phyloP scores from a whole-genome alignment of 2,329 filamentous ascomycete genomes.

The Ophiognomonia clavigignenti-juglandacearum region DNA sequence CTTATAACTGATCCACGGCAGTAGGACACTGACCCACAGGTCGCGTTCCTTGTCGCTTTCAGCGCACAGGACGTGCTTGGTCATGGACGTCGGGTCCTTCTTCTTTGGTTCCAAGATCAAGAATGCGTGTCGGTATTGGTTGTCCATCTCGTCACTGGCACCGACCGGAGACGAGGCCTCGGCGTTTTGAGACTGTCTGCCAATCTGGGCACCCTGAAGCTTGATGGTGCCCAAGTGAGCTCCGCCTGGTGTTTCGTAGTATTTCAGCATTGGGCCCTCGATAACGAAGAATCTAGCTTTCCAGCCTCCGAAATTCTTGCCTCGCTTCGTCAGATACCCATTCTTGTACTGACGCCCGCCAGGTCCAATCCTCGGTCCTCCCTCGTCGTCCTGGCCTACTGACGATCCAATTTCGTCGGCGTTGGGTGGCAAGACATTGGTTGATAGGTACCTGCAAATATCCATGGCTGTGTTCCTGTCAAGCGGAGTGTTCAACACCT shows the following conservation, averaged over 20 bases:
- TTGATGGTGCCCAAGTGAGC: slow-evolving; percentile 92
- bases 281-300: slow-evolving; percentile 71
- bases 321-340: slow-evolving; percentile 92
- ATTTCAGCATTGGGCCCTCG: slow-evolving; percentile 65
- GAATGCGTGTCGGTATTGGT: slow-evolving; percentile 95
- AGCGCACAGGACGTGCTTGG: slow-evolving; percentile 91
- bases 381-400: slow-evolving; percentile 10
- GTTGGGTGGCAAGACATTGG: slow-evolving; percentile 57
- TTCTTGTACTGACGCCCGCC: slow-evolving; percentile 69
- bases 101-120: slow-evolving; percentile 92
- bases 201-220: slow-evolving; percentile 84
- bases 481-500: slow-evolving; percentile 76
- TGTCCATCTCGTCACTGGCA: slow-evolving; percentile 71
- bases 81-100: slow-evolving; percentile 82
- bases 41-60: slow-evolving; percentile 93
- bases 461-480: slow-evolving; percentile 72
- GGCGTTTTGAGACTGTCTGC: slow-evolving; percentile 74
- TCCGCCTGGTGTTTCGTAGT: slow-evolving; percentile 88
- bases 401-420: slow-evolving; percentile 47
- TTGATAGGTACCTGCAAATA: slow-evolving; percentile 83
- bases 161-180: slow-evolving; percentile 56
- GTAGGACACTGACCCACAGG: slow-evolving; percentile 83
- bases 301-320: slow-evolving; percentile 99
- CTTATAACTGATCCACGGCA: slow-evolving; percentile 80
- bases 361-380: slow-evolving; percentile 43